phyloP scores from a whole-genome alignment of 2,329 filamentous ascomycete species.

The Diplodia intermedia region DNA sequence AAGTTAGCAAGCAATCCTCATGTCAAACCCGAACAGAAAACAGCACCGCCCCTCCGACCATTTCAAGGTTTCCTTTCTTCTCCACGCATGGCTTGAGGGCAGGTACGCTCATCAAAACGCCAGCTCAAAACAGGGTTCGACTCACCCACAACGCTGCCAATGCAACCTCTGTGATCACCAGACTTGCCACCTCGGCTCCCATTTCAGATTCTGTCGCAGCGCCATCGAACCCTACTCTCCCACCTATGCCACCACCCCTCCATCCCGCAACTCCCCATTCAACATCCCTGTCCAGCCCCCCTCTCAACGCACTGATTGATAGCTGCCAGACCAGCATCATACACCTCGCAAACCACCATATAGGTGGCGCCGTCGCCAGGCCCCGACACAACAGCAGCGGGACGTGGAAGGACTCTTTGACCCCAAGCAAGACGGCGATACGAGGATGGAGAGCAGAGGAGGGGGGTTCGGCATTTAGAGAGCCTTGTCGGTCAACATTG shows the following conservation, averaged over 20 bases:
- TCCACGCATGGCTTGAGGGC: neutral
- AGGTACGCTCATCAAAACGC: neutral
- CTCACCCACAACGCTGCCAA: conserved; percentile 77
- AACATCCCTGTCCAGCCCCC: conserved; percentile 52
- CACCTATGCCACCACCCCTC: conserved; percentile 49
- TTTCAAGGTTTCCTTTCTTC: neutral
- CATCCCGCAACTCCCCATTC: conserved; percentile 28
- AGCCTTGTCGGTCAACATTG: neutral
- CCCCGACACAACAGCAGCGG: conserved; percentile 76
- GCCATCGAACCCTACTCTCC: neutral
- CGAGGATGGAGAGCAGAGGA: conserved; percentile 69
- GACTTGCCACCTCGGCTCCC: conserved; percentile 33
- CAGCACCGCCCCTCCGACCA: neutral
- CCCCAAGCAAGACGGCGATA: conserved; percentile 77
- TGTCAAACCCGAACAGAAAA: neutral
- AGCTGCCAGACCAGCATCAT: conserved; percentile 38
- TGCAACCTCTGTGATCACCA: conserved; percentile 65
- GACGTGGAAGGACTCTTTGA: conserved; percentile 75
- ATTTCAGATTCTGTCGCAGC: conserved; percentile 47
- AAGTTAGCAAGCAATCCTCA: neutral
- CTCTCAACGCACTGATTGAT: conserved; percentile 44
- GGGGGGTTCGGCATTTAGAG: neutral
- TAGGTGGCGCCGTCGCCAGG: conserved; percentile 71
- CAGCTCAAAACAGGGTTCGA: conserved; percentile 34
- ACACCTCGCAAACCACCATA: conserved; percentile 75